These are phyloP conservation scores for Quercus robur DNA, from an alignment of 306 rosid species.

Conservation along the genomic window DNA sequence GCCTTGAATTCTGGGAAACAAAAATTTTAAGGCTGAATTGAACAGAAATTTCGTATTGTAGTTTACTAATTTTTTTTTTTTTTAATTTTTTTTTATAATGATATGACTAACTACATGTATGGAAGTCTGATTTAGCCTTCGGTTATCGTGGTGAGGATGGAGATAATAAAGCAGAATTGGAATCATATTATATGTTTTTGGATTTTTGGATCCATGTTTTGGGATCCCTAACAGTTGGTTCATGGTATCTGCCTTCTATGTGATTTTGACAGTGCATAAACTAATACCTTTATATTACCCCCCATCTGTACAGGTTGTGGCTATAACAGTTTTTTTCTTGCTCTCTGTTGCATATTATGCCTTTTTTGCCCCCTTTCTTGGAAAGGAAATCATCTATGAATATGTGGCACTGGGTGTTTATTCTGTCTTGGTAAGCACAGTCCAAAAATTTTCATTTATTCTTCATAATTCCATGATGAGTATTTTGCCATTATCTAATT, in stretches of 20 bases:
- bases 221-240: conserved; percentile 2
- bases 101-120: background rate
- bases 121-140: background rate
- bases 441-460: background rate
- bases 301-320: conserved; percentile 64
- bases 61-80: background rate
- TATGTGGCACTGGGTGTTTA: conserved; percentile 68
- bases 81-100: background rate
- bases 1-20: background rate
- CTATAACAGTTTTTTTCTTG: conserved; percentile 74
- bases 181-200: background rate
- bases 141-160: background rate
- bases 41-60: background rate
- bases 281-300: conserved; percentile 12
- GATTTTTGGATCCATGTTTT: background rate
- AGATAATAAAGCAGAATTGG: background rate
- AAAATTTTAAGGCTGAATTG: background rate
- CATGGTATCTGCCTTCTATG: background rate
- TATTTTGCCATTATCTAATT: conserved; percentile 17
- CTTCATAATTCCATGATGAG: background rate
- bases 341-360: conserved; percentile 75
- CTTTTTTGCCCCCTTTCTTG: conserved; percentile 78
- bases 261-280: conserved; percentile 7
- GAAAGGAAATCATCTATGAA: conserved; percentile 46
- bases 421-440: conserved; percentile 55